Evolutionary conservation across 352 stramenopile genomes (phyloP), one percentile per base, ranked within the genome.

Genomic region (Pythium biforme): DNA sequence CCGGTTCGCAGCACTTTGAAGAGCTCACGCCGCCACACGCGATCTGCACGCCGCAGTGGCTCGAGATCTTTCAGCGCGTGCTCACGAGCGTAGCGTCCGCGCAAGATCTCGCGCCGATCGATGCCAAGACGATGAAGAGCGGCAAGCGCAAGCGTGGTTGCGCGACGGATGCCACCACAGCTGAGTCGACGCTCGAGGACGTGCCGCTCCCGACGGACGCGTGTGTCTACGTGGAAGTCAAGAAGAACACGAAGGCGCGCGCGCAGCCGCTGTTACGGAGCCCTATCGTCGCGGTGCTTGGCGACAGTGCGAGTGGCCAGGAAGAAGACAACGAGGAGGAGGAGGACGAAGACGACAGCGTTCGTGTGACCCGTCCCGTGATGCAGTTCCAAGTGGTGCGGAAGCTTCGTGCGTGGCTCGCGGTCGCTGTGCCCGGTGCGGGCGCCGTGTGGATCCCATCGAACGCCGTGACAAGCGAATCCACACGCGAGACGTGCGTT

Each of bases 41-140:
- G 15, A 51, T 59, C 34, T 62, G 53, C 22, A 43, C 61, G 6
- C 47, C 53, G 12, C 19, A 50, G 14, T 68, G 55, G 34, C 22
- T 68, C 25, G 61, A 62, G 29, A 58, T 48, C 4, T 57, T 68
- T 19, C 46, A 39, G 61, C 61, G 61, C 17, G 61, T 68, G 14
- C 39, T 68, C 3, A 40, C 27, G 12, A 12, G 15, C 20, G 29
- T 54, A 5, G 54, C 49, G 8, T 62, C 61, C 1, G 10, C 61
- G 9, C 20, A 62, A 25, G 61, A 68, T 25, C 61, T 68, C 31
- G 61, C 61, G 22, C 60, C 60, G 19, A 33, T 67, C 11, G 60
- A 62, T 4, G 1, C 47, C 17, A 62, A 53, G n/a, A 68, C 53
- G 3, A 6, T 40, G 0, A 56, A 53, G 29, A 61, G 55, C 25